phyloP scores from a whole-genome alignment of 2,329 filamentous ascomycete genomes.

The Neofusicoccum laricinum region DNA sequence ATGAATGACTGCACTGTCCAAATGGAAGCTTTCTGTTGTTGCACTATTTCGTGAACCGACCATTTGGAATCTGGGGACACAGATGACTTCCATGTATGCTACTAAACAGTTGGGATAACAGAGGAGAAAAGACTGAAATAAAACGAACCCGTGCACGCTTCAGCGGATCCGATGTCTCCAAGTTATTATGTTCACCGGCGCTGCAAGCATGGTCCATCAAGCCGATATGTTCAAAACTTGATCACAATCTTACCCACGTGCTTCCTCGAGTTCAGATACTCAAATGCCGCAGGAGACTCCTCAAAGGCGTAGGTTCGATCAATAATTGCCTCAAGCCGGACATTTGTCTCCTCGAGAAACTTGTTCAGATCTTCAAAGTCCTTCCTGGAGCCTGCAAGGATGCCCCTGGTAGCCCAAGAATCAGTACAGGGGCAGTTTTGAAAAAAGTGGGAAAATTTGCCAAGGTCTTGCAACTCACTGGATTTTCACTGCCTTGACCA shows the following conservation, averaged over 20 bases:
- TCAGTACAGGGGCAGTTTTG: no score
- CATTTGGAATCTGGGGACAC: no score
- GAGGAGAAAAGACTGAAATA: no score
- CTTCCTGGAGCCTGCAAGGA: constrained; percentile 58
- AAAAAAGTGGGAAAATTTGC: neutral
- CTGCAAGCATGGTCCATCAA: no score
- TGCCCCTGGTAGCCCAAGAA: constrained; percentile 35
- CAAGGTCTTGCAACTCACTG: neutral
- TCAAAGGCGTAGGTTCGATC: constrained; percentile 29
- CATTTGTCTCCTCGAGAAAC: constrained; percentile 34
- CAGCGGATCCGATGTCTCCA: no score
- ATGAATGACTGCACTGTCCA: no score
- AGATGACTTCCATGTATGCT: no score
- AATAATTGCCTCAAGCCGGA: constrained; percentile 30
- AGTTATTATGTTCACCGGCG: no score
- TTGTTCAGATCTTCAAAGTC: constrained; percentile 40
- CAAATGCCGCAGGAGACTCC: constrained; percentile 26
- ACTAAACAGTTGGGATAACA: no score
- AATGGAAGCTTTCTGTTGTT: no score
- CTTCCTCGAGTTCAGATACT: constrained; percentile 33
- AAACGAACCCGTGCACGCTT: no score
- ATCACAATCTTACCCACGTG: constrained; percentile 33
- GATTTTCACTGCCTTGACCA: neutral
- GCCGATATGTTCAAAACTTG: constrained; percentile 19
- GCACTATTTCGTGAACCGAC: no score